Evolutionary conservation across 2,329 filamentous ascomycete genomes (phyloP).

Genomic region (Calonectria leucothoes): DNA sequence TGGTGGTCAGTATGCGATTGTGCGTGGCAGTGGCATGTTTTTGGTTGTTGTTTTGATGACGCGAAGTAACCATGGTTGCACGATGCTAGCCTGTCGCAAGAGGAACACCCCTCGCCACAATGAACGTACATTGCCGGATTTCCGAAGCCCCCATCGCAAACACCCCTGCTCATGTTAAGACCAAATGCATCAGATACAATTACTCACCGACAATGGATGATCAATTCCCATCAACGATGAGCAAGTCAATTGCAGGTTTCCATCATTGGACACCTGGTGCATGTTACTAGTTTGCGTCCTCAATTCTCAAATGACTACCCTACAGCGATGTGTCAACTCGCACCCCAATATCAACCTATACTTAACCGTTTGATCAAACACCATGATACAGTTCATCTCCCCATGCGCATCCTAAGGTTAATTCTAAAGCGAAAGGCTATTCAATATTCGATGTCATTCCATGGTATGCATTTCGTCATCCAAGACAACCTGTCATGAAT

Average conservation of each 20-base stretch:
- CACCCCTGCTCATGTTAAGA: neutral
- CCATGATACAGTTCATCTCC: neutral
- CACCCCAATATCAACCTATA: neutral
- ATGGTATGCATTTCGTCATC: conserved; percentile 15
- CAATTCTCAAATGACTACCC: neutral
- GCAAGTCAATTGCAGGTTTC: neutral
- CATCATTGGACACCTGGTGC: neutral
- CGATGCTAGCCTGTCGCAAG: neutral
- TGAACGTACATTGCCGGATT: conserved; percentile 8
- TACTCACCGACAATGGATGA: neutral
- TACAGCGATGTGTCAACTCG: neutral
- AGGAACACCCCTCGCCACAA: conserved; percentile 17
- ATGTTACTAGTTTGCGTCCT: neutral
- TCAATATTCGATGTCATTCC: neutral
- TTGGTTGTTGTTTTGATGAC: neutral
- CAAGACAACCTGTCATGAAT: conserved; percentile 17
- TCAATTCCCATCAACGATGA: neutral
- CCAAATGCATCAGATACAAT: neutral
- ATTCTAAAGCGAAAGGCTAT: neutral
- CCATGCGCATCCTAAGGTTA: too few species aligned
- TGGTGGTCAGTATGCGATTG: neutral
- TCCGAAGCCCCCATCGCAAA: conserved; percentile 4
- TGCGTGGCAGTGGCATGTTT: neutral
- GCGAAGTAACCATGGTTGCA: neutral
- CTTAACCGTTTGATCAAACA: neutral